Percentiles rank a stretch among this genome's conserved stretches.
Evolutionary conservation across 768 basidiomycete species (phyloP).

Genomic region (Suillus luteus): DNA sequence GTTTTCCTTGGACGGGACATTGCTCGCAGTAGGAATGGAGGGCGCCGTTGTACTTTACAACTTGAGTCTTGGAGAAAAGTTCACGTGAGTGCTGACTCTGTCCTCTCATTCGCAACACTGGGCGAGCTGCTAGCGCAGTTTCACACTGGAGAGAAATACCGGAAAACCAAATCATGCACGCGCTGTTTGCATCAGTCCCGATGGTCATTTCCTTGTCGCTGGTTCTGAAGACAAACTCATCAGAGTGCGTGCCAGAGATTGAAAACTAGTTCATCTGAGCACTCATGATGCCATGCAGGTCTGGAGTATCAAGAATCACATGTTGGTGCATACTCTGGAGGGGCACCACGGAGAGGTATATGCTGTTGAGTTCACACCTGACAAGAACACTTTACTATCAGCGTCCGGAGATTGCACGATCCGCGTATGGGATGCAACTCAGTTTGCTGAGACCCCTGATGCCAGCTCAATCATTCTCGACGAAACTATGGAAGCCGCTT

Average conservation of each 20-base stretch:
- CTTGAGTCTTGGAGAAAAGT: slow-evolving; percentile 25
- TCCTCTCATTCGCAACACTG: not conserved
- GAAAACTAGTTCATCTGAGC: slow-evolving; percentile 12
- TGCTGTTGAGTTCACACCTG: slow-evolving; percentile 87
- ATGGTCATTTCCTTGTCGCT: slow-evolving; percentile 71
- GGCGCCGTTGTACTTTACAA: slow-evolving; percentile 35
- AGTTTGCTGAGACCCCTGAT: slow-evolving; percentile 11
- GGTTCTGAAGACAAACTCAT: slow-evolving; percentile 93
- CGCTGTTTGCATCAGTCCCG: slow-evolving; percentile 78
- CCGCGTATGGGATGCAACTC: slow-evolving; percentile 66
- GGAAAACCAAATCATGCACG: slow-evolving; percentile 32
- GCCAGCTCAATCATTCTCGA: slow-evolving; percentile 43
- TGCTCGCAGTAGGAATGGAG: slow-evolving; percentile 72
- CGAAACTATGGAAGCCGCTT: slow-evolving; percentile 52
- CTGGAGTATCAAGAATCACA: slow-evolving; percentile 88
- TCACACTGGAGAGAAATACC: not conserved
- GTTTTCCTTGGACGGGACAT: slow-evolving; percentile 93
- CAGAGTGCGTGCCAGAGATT: slow-evolving; percentile 53
- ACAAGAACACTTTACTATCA: slow-evolving; percentile 84
- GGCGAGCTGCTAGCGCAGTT: not conserved
- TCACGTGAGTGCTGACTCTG: slow-evolving; percentile 24
- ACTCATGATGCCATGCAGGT: slow-evolving; percentile 51
- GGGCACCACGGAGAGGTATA: slow-evolving; percentile 95
- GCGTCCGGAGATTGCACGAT: slow-evolving; percentile 80
- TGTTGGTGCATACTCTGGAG: slow-evolving; percentile 69